Conservation (phyloP, 441 rosid genomes). For the Croton laevigatus region DNA sequence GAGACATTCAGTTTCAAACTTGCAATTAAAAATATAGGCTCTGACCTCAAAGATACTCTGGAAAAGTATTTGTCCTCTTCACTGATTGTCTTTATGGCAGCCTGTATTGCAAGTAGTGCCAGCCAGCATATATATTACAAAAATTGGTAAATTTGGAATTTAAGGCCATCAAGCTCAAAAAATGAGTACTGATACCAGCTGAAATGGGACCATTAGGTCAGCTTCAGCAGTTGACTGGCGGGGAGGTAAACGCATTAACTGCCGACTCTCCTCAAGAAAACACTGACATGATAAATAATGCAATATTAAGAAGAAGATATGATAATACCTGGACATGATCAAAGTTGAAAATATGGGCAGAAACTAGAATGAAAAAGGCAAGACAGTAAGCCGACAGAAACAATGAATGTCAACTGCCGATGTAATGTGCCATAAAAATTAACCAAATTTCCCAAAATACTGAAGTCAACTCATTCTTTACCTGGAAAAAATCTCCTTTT, state of each 20-base stretch:
- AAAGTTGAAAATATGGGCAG: neutral
- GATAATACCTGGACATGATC: neutral
- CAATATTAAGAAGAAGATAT: neutral
- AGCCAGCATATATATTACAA: slow-evolving; percentile 18
- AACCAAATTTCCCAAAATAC: neutral
- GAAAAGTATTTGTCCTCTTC: slow-evolving; percentile 93
- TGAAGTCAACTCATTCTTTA: slow-evolving; percentile 25
- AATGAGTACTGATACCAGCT: slow-evolving; percentile 50
- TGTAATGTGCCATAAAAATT: neutral
- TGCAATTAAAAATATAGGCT: slow-evolving; percentile 17
- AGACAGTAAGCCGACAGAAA: neutral
- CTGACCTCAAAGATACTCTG: slow-evolving; percentile 82
- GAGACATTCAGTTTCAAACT: slow-evolving; percentile 8
- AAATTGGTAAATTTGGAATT: neutral
- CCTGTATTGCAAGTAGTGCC: slow-evolving; percentile 51
- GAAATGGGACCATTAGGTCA: slow-evolving; percentile 96
- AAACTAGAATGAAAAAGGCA: neutral
- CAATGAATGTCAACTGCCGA: neutral
- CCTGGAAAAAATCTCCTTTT: slow-evolving; percentile 99
- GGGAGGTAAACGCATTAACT: slow-evolving; percentile 94
- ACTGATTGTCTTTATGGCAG: slow-evolving; percentile 83
- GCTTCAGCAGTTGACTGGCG: slow-evolving; percentile 97
- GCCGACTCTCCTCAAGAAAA: slow-evolving; percentile 96
- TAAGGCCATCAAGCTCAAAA: slow-evolving; percentile 14
- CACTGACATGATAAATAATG: slow-evolving; percentile 50